Percentiles rank a stretch among this genome's conserved stretches.
phyloP scores from a whole-genome alignment of 2,329 filamentous ascomycete genomes.

The Pestalotiopsis sp. region DNA sequence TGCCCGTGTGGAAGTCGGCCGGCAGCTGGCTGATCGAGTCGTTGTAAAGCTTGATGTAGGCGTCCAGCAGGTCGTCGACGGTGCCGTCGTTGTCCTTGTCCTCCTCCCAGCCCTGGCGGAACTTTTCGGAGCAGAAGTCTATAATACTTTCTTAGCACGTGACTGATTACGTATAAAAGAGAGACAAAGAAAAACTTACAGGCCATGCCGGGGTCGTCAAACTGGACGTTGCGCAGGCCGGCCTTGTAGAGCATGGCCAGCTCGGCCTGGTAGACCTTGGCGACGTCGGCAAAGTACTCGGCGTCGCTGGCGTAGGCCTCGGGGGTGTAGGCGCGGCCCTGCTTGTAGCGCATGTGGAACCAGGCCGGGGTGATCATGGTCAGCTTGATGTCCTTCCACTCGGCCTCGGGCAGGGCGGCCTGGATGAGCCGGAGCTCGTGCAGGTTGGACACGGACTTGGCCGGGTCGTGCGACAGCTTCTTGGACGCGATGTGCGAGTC shows the following conservation, averaged over 20 bases:
- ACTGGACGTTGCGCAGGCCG: slow-evolving; percentile 67
- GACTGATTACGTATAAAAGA: background rate
- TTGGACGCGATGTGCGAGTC: slow-evolving; percentile 55
- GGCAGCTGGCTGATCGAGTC: slow-evolving; percentile 66
- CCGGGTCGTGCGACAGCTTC: slow-evolving; percentile 47
- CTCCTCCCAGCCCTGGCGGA: slow-evolving; percentile 69
- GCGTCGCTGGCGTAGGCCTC: slow-evolving; percentile 58
- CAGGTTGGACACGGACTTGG: slow-evolving; percentile 47
- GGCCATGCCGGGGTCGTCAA: slow-evolving; percentile 68
- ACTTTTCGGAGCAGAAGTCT: slow-evolving; percentile 74
- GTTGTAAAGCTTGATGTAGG: slow-evolving; percentile 79
- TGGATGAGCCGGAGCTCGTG: slow-evolving; percentile 53
- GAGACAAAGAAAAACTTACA: slow-evolving; percentile 47
- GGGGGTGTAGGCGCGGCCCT: slow-evolving; percentile 57
- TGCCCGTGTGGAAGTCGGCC: slow-evolving; percentile 73
- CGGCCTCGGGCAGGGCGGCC: slow-evolving; percentile 44
- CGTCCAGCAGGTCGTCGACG: slow-evolving; percentile 71
- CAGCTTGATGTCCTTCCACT: slow-evolving; percentile 55
- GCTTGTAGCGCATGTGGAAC: slow-evolving; percentile 61
- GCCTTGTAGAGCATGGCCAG: slow-evolving; percentile 63
- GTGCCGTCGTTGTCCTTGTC: slow-evolving; percentile 69
- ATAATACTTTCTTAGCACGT: background rate
- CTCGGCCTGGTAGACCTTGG: slow-evolving; percentile 67
- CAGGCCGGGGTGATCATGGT: slow-evolving; percentile 57
- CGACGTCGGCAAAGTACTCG: slow-evolving; percentile 68